A percentile compares a stretch with the other conserved stretches of the same genome.
phyloP scores from a whole-genome alignment of 805 yeast species.

The Saccharomycopsis vini region DNA sequence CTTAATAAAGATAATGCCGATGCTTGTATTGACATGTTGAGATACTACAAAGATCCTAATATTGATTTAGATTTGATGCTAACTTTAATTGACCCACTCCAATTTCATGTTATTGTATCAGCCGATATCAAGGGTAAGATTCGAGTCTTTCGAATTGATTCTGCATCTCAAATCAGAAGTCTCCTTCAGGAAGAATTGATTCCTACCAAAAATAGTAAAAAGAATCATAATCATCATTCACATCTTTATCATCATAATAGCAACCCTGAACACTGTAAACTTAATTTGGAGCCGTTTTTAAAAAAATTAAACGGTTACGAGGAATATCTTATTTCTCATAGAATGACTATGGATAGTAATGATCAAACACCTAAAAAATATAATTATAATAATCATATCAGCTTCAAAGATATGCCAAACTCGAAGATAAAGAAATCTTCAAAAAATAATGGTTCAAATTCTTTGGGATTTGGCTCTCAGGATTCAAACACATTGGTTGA shows the following conservation, averaged over 20 bases:
- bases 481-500: too few relatives aligned
- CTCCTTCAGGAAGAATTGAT: slow-evolving; percentile 23
- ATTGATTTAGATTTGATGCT: slow-evolving; percentile 1
- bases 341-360: background rate
- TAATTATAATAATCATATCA: too few relatives aligned
- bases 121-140: slow-evolving; percentile 69
- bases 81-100: slow-evolving; percentile 14
- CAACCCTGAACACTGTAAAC: background rate
- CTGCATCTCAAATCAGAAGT: slow-evolving; percentile 43
- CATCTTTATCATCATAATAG: background rate
- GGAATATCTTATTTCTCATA: background rate
- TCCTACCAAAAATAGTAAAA: background rate
- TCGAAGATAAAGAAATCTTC: too few relatives aligned
- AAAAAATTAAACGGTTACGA: slow-evolving; percentile 3
- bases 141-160: slow-evolving; percentile 73
- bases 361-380: too few relatives aligned
- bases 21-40: background rate
- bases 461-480: too few relatives aligned
- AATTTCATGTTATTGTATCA: slow-evolving; percentile 51
- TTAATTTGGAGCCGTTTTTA: slow-evolving; percentile 9
- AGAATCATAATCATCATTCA: background rate
- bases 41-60: background rate
- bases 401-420: too few relatives aligned
- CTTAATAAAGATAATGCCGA: background rate
- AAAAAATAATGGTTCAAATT: too few relatives aligned